phyloP scores from a whole-genome alignment of 2,329 filamentous ascomycete species.

The Alternaria gaisen region DNA sequence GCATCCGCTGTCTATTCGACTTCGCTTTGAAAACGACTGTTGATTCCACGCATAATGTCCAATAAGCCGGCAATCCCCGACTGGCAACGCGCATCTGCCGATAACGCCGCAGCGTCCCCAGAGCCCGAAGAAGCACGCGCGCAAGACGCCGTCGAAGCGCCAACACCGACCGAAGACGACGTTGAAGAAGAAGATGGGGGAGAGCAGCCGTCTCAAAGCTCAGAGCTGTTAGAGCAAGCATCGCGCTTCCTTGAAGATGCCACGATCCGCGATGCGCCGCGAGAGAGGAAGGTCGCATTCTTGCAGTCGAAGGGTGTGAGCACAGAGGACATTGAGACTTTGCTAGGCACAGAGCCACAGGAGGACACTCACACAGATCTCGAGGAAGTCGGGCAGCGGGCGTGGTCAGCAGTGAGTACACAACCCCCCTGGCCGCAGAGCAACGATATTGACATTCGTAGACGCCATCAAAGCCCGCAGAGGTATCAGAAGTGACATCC shows the following conservation, averaged over 20 bases:
- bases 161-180: constrained; percentile 21
- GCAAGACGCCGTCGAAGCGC: constrained; percentile 26
- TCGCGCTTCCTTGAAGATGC: constrained; percentile 79
- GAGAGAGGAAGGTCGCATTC: constrained; percentile 78
- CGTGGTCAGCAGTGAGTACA: constrained; percentile 41
- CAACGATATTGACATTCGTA: constrained; percentile 21
- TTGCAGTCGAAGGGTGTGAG: constrained; percentile 78
- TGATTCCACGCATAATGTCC: constrained; percentile 20
- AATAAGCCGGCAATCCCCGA: constrained; percentile 43
- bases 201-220: constrained; percentile 11
- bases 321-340: constrained; percentile 70
- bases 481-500: constrained; percentile 22
- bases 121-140: constrained; percentile 26
- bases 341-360: constrained; percentile 59
- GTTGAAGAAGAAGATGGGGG: constrained; percentile 7
- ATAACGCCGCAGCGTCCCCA: constrained; percentile 15
- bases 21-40: neutral
- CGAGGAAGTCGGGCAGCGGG: constrained; percentile 34
- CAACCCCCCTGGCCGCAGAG: neutral
- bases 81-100: constrained; percentile 44
- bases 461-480: constrained; percentile 28
- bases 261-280: constrained; percentile 71
- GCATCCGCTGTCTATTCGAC: neutral
- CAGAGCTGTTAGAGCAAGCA: constrained; percentile 68
- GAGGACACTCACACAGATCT: constrained; percentile 26